Evolutionary conservation across 345 rosid genomes (phyloP).

Genomic region (Noccaea caerulescens): DNA sequence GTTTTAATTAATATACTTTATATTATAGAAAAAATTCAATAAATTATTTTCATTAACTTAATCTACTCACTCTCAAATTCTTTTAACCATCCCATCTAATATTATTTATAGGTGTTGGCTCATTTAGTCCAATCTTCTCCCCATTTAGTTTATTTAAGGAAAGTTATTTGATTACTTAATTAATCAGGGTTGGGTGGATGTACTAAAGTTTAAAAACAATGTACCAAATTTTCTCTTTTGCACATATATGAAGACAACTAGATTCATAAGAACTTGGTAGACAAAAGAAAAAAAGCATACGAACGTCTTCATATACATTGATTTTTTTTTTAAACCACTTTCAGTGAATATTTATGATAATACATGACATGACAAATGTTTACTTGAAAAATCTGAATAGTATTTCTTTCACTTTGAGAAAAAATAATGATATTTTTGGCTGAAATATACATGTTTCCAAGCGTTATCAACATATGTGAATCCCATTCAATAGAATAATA

Average conservation of each 20-base stretch:
- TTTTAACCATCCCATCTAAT: slow-evolving; percentile 17
- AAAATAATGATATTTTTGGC: not conserved
- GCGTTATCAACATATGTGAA: not conserved
- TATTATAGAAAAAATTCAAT: not conserved
- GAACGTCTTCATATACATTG: not conserved
- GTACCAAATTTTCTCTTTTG: not conserved
- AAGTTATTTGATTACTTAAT: slow-evolving; percentile 7
- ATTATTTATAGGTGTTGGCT: slow-evolving; percentile 17
- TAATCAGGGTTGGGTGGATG: slow-evolving; percentile 2
- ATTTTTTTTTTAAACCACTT: not conserved
- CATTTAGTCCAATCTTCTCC: slow-evolving; percentile 35
- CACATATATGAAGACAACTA: not conserved
- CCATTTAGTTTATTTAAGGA: slow-evolving; percentile 14
- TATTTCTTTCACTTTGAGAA: not conserved
- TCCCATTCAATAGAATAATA: not conserved
- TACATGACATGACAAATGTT: not conserved
- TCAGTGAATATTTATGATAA: not conserved
- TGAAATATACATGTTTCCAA: not conserved
- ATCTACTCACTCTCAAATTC: slow-evolving; percentile 7
- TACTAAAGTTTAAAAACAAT: not conserved
- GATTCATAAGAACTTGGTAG: not conserved
- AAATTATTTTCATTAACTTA: slow-evolving; percentile 15
- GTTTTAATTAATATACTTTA: slow-evolving; percentile 9
- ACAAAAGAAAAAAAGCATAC: not conserved
- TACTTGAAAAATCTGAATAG: not conserved